Percentiles rank a stretch among this genome's conserved stretches.
These are phyloP conservation scores for Theileria sp. DNA, from an alignment of 169 alveolate species.

Conservation along the genomic window DNA sequence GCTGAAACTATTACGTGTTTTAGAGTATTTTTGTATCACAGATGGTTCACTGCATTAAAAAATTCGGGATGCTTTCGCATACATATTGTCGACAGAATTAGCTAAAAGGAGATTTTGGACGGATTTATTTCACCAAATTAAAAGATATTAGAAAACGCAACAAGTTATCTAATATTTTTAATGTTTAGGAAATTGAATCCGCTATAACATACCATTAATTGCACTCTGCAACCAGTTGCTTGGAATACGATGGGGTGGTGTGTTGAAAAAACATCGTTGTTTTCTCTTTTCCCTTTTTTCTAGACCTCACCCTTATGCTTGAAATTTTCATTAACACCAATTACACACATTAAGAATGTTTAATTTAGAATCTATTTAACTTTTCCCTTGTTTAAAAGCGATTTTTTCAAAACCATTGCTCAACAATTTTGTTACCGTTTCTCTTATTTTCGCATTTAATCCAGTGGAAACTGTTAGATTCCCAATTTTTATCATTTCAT, in stretches of 20 bases:
- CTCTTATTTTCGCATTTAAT: not conserved
- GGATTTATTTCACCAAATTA: not conserved
- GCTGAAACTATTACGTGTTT: not conserved
- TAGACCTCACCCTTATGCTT: not conserved
- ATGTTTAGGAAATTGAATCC: not conserved
- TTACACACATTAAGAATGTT: not conserved
- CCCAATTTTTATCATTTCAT: not conserved
- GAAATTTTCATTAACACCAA: not conserved
- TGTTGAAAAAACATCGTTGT: slow-evolving; percentile 16
- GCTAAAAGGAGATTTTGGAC: not conserved
- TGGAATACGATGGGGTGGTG: slow-evolving; percentile 26
- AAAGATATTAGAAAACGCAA: not conserved
- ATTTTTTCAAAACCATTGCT: not conserved
- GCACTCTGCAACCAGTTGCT: slow-evolving; percentile 28
- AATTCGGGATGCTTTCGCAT: slow-evolving; percentile 1
- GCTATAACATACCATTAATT: not conserved
- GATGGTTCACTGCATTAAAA: slow-evolving; percentile 14
- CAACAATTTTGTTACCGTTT: not conserved
- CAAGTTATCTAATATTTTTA: not conserved
- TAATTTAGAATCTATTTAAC: not conserved
- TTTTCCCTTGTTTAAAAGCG: not conserved
- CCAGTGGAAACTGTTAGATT: not conserved
- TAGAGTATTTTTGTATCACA: not conserved
- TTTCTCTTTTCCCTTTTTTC: not conserved
- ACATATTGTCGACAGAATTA: not conserved